Base-by-base conservation (phyloP, 768 basidiomycete species). In the Amylocystis lapponica region DNA sequence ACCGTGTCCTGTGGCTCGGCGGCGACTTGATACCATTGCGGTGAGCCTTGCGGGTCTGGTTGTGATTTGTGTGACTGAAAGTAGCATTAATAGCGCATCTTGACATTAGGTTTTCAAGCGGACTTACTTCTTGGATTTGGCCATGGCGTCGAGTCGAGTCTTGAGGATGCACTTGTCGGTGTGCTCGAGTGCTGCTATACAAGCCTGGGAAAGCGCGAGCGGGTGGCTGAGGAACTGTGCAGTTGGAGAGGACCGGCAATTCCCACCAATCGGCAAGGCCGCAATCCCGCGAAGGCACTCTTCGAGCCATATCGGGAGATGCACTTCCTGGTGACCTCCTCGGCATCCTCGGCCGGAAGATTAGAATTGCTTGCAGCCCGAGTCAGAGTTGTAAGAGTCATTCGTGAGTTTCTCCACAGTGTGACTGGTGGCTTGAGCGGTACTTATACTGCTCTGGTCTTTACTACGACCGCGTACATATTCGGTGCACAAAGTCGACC, bases 31-130 rank as follows among this genome's bases (percentile, higher is more conserved):
- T 95, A 61, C 94, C 95, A 75, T 98, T 98, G 53, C 87, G 80
- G 76, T 98, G 95, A 53, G 95, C 92, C 81, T 96, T 97, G 69
- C 81, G 82, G 76, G 57, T 90, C 74, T 96, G 92, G 76, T 95
- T 96, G 78, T 95, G 93, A 68, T 89, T 90, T 60, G 86, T 90
- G 66, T 91, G 85, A 59, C 86, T 92, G 49, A 45, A 48, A 34
- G 5, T 34, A 11, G 17, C 20, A 22, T 52, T 40, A 46, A 16
- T 29, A 13, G 16, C 27, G n/a, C n/a, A n/a, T n/a, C n/a, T n/a
- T n/a, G n/a, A n/a, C n/a, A n/a, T n/a, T n/a, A n/a, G n/a, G n/a
- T n/a, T n/a, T n/a, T n/a, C n/a, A 37, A 13, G 42, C 37, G 38
- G 20, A 60, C 79, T 44, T 64, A 94, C 90, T 97, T 97, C 78